These are phyloP conservation scores for Citrus hindsii DNA, from an alignment of 345 rosid genomes.

Conservation along the genomic window DNA sequence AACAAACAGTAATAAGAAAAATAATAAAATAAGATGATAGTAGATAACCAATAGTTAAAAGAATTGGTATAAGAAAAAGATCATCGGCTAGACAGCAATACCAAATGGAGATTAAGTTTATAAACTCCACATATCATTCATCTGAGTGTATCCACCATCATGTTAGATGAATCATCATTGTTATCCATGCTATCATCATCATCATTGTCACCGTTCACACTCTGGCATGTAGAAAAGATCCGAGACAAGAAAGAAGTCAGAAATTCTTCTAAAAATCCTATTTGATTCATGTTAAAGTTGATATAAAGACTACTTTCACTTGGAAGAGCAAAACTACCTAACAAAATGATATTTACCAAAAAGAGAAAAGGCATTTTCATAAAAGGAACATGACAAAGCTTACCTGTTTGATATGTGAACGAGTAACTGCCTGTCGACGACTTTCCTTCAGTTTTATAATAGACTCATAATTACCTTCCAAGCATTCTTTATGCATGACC, in stretches of 20 bases:
- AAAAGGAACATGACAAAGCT: not conserved
- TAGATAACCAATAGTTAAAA: too few species aligned
- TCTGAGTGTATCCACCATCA: slow-evolving; percentile 47
- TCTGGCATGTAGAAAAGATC: slow-evolving; percentile 18
- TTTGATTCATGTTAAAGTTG: too few species aligned
- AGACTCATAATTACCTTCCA: slow-evolving; percentile 47
- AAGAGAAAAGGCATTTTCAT: not conserved
- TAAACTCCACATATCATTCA: too few species aligned
- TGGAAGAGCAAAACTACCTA: too few species aligned
- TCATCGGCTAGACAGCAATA: too few species aligned
- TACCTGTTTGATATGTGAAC: slow-evolving; percentile 55
- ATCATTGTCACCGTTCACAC: slow-evolving; percentile 32
- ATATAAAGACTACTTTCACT: too few species aligned
- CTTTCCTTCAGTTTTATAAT: slow-evolving; percentile 52
- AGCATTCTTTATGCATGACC: slow-evolving; percentile 75
- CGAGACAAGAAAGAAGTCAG: not conserved
- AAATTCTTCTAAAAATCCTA: not conserved
- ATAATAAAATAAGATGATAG: too few species aligned
- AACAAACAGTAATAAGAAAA: too few species aligned
- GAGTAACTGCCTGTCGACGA: slow-evolving; percentile 25
- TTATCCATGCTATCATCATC: slow-evolving; percentile 30
- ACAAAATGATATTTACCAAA: not conserved
- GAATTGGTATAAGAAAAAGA: too few species aligned
- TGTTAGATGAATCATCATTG: slow-evolving; percentile 34
- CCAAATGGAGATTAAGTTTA: too few species aligned